Evolutionary conservation across 495 filamentous ascomycete genomes (phyloP), one percentile per base, ranked within the genome.

Genomic region (Hapsidospora chrysogenum): DNA sequence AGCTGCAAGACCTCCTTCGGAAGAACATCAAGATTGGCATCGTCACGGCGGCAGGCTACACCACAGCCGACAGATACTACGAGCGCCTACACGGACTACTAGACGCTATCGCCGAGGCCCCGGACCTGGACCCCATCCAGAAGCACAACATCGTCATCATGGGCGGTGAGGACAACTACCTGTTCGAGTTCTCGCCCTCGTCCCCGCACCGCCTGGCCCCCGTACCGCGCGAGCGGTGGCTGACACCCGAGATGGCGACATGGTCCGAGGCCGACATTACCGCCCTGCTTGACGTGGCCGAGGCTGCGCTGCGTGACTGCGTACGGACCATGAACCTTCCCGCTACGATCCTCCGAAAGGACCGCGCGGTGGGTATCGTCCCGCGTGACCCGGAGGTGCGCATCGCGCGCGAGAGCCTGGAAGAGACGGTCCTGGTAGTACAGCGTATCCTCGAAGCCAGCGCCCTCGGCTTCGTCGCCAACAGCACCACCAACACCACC

Each of bases 31-130:
- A 78, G 42, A 72, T 97, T 38, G 92, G 85, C 28, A 96, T 97
- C 48, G 89, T 97, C 18, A 97, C 92, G 0, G 92, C 89, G 4
- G 89, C 92, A 9, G 92, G 92, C 2, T 97, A 97, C 58, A 87
- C 81, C 11, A 83, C 92, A 18, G 78, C 80, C 2, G 60, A 68
- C 18, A 74, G 71, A 35, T 97, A 97, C 60, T 82, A 87, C 50
- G 72, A 63, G 17, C 76, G 92, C 2, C 69, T 97, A 1, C 68
- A 79, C 45, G 89, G 92, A 6, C 68, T 97, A 0, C 65, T 97
- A 0, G 77, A 93, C 41, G 74, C 80, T 10, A 67, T 96, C n/a
- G 71, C 79, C 35, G 58, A 54, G n/a, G 72, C 69, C 4, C 42
- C 57, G 1, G 51, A 61, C 6, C 58, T 92, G 0, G 71, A 74